These are phyloP conservation scores for Dothidotthia symphoricarpi DNA, from an alignment of 2,329 filamentous ascomycete species.

Conservation along the genomic window DNA sequence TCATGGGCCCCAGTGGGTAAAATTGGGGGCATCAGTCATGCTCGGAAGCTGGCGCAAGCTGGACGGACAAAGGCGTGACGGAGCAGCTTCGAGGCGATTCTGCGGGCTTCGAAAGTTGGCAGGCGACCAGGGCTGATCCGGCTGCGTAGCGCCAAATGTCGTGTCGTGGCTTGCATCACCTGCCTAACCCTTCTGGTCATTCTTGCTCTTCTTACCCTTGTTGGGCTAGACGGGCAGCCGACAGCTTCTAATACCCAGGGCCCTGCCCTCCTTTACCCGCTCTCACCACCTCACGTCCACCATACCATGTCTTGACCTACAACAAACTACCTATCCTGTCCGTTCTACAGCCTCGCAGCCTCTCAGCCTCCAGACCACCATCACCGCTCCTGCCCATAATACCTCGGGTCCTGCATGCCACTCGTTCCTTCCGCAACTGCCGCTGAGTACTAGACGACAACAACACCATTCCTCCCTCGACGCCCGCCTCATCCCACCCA, in stretches of 20 bases:
- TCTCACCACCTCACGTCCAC: slow-evolving; percentile 16
- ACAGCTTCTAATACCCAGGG: slow-evolving; percentile 1
- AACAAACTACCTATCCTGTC: slow-evolving; percentile 12
- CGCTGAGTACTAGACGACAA: slow-evolving; percentile 21
- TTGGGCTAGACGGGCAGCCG: neutral
- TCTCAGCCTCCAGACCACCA: slow-evolving; percentile 6
- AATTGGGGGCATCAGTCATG: neutral
- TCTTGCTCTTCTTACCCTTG: slow-evolving; percentile 5
- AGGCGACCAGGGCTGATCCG: slow-evolving; percentile 10
- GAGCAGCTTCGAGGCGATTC: slow-evolving; percentile 12
- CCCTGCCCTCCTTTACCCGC: slow-evolving; percentile 19
- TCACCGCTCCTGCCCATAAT: slow-evolving; percentile 17
- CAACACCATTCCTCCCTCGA: slow-evolving; percentile 17
- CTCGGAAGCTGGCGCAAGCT: slow-evolving; percentile 3
- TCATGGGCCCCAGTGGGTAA: slow-evolving; percentile 2
- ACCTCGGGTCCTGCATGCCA: slow-evolving; percentile 21
- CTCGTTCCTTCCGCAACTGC: slow-evolving; percentile 31
- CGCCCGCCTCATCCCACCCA: slow-evolving; percentile 23
- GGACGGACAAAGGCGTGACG: slow-evolving; percentile 3
- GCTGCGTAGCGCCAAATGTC: slow-evolving; percentile 12
- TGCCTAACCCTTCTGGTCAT: too few species aligned
- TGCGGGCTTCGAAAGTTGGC: slow-evolving; percentile 17
- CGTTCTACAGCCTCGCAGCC: slow-evolving; percentile 22
- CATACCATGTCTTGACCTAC: too few species aligned
- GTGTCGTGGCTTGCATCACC: slow-evolving; percentile 10